These are phyloP conservation scores for Salix udensis DNA, from an alignment of 345 rosid species.

Conservation along the genomic window DNA sequence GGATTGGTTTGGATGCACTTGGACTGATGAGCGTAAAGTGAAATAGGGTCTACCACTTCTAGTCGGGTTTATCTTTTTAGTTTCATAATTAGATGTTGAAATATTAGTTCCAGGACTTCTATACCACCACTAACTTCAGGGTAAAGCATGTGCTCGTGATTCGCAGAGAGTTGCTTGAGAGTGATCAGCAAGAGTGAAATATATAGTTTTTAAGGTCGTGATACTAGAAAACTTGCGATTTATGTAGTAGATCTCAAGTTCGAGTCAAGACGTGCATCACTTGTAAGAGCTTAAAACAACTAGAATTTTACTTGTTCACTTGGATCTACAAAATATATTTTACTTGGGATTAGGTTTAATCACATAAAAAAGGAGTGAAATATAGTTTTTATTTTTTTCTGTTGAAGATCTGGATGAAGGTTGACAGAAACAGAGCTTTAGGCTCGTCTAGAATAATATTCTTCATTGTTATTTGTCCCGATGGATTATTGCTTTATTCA, in stretches of 20 bases:
- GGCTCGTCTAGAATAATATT: background rate
- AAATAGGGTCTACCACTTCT: no score
- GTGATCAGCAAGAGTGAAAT: background rate
- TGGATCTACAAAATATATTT: no score
- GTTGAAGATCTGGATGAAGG: background rate
- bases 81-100: background rate
- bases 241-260: no score
- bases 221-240: no score
- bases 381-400: background rate
- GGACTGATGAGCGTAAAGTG: no score
- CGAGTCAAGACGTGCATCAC: no score
- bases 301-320: fast-evolving
- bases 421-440: background rate
- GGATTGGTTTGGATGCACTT: no score
- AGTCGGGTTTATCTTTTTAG: background rate
- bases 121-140: background rate
- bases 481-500: background rate
- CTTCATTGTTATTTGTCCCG: no score
- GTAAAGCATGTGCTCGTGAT: background rate
- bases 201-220: background rate
- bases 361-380: no score
- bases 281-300: no score
- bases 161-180: background rate
- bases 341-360: no score
- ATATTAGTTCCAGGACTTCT: no score